phyloP scores from a whole-genome alignment of 2,329 filamentous ascomycete genomes.

The Aspergillus sp. region DNA sequence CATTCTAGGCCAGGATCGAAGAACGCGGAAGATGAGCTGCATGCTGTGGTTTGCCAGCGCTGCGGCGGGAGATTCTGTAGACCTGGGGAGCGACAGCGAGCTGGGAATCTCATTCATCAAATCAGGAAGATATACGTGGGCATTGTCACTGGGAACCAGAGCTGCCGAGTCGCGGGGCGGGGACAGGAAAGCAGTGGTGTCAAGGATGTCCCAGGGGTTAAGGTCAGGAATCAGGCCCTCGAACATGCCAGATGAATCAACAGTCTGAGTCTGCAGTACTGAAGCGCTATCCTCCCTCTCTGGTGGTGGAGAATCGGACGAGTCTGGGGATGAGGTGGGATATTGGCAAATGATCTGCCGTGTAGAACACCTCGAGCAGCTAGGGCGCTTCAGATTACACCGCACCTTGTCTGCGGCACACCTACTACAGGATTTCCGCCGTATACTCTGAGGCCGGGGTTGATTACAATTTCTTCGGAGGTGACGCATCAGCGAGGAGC shows the following conservation, averaged over 20 bases:
- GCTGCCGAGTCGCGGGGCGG: background rate
- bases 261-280: background rate
- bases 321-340: background rate
- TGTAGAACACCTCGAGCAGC: slow-evolving; percentile 4
- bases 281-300: background rate
- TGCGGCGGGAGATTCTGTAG: background rate
- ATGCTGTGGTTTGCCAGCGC: slow-evolving; percentile 6
- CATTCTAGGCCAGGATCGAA: slow-evolving; percentile 4
- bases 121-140: background rate
- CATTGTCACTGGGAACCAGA: background rate
- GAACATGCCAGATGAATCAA: background rate
- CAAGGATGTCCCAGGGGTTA: background rate
- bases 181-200: background rate
- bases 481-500: slow-evolving; percentile 8
- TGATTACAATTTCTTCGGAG: slow-evolving; percentile 4
- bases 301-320: background rate
- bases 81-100: background rate
- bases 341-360: background rate
- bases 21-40: slow-evolving; percentile 5
- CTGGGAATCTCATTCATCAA: background rate
- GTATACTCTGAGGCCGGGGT: background rate
- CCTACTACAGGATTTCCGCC: slow-evolving; percentile 3
- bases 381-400: slow-evolving; percentile 7
- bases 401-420: slow-evolving; percentile 1
- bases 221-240: background rate